Evolutionary conservation across 495 filamentous ascomycete species (phyloP).

Genomic region (Aspergillus avenaceus): DNA sequence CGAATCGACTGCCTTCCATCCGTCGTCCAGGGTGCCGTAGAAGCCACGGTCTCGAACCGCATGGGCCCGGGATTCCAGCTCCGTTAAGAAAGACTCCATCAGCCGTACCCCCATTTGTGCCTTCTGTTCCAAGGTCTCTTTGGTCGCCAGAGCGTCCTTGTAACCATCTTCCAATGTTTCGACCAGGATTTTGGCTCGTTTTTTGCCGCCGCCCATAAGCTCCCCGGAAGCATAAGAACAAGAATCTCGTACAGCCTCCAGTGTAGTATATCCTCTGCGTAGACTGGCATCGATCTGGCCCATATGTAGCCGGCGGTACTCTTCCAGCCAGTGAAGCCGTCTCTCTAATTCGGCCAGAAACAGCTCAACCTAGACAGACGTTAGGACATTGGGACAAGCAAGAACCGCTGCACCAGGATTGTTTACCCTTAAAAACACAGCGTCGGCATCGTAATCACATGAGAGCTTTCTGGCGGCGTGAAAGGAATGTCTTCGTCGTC

Average conservation of each 20-base stretch:
- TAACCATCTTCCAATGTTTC: constrained; percentile 92
- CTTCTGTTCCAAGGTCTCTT: constrained; percentile 86
- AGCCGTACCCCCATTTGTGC: constrained; percentile 81
- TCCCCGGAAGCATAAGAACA: constrained; percentile 91
- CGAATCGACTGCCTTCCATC: constrained; percentile 68
- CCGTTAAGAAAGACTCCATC: constrained; percentile 75
- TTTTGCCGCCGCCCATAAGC: constrained; percentile 79
- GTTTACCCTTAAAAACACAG: constrained; percentile 60
- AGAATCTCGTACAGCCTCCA: constrained; percentile 81
- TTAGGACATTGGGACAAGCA: constrained; percentile 13
- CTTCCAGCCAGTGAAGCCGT: constrained; percentile 82
- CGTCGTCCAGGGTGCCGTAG: constrained; percentile 61
- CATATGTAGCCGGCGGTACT: constrained; percentile 77
- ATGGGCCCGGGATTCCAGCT: constrained; percentile 79
- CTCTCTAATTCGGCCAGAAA: constrained; percentile 86
- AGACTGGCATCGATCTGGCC: constrained; percentile 78
- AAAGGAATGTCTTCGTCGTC: constrained; percentile 62
- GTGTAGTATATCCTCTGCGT: constrained; percentile 71
- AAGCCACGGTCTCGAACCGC: constrained; percentile 60
- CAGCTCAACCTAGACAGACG: constrained; percentile 63
- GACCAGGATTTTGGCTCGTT: constrained; percentile 81
- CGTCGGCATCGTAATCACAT: constrained; percentile 63
- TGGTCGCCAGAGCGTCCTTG: constrained; percentile 78
- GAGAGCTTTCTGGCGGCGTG: constrained; percentile 57
- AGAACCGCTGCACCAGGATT: background rate